Percentiles rank a stretch among this genome's conserved stretches.
These are phyloP conservation scores for Aspergillus sergii DNA, from an alignment of 2,329 filamentous ascomycete genomes.

Conservation along the genomic window DNA sequence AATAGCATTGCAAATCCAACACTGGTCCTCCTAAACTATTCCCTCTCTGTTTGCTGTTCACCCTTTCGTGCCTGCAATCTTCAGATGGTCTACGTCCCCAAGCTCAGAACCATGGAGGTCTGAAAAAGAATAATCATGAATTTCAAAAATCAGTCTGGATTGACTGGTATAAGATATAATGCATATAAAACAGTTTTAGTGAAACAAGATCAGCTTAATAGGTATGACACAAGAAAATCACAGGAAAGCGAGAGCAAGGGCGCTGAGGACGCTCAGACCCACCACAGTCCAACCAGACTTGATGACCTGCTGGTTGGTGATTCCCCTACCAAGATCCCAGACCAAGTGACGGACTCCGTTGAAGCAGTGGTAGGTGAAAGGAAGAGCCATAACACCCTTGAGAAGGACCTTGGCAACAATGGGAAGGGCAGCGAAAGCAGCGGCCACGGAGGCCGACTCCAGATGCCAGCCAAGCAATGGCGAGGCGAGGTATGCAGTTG, in stretches of 20 bases:
- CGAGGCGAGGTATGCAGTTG: constrained; percentile 76
- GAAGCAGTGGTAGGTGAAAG: constrained; percentile 69
- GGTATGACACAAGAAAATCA: constrained; percentile 38
- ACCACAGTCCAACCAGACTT: constrained; percentile 66
- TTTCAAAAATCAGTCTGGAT: constrained; percentile 27
- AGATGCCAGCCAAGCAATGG: constrained; percentile 74
- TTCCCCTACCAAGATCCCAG: constrained; percentile 67
- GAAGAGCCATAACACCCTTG: constrained; percentile 63
- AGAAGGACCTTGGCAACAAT: constrained; percentile 59
- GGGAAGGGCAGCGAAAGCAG: constrained; percentile 65
- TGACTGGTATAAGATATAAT: constrained; percentile 28
- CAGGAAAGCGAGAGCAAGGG: constrained; percentile 51
- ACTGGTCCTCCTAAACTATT: too few relatives aligned
- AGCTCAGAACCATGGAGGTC: constrained; percentile 1
- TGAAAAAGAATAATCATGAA: constrained; percentile 11
- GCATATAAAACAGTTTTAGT: constrained; percentile 29
- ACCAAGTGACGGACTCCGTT: constrained; percentile 73
- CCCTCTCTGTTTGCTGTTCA: background rate
- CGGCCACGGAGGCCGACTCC: constrained; percentile 65
- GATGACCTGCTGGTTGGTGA: constrained; percentile 67
- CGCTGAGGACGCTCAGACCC: constrained; percentile 56
- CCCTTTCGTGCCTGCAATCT: constrained; percentile 11
- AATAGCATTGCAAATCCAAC: background rate
- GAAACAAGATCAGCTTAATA: constrained; percentile 32
- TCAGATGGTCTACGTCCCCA: constrained; percentile 3